Base-by-base conservation (phyloP, 2,329 filamentous ascomycete genomes). In the Stachybotrys chlorohalonatus region DNA sequence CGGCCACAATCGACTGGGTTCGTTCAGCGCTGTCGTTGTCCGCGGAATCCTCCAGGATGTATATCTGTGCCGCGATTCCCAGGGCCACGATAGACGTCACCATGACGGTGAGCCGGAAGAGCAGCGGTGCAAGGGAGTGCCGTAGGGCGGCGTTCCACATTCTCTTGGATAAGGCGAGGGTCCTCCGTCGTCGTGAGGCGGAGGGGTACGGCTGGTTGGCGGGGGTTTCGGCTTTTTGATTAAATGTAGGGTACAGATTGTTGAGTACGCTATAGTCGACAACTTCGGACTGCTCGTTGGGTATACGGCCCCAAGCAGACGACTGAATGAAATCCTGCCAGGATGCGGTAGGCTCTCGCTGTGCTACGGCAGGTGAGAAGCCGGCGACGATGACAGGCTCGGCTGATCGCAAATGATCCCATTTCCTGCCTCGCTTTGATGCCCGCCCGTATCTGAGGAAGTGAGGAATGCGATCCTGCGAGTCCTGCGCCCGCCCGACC, bases 1-100 rank as follows among this genome's bases (percentile, higher is more conserved):
- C 86, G 32, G 93, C 93, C 74, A 97, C 91, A 56, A 91, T 82
- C 7, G 90, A 88, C 52, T 94, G 95, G 46, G 87, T 83, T 32
- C 82, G 84, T 67, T 90, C 85, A 2, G 76, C 71, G 32, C 66
- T 68, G 11, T 65, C 64, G 30, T 62, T 73, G 68, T 65, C 69
- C 55, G 64, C 73, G 62, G 62, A 70, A 62, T 75, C 70, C 54
- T 85, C 79, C 53, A 83, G 71, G 61, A 84, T 74, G 67, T 85
- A 89, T 52, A 97, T 91, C 30, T 84, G 84, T 4, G 79, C 83
- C 2, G 91, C 86, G 8, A 99, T 78, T 13, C 84, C 89, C 30
- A 99, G 80, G 5, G 91, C 92, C 54, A 90, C 77, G 46, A 89
- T 81, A 2, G 91, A 95, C 58, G 95, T 95, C 56, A 85, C 77